Percentiles rank a stretch among this genome's conserved stretches.
Evolutionary conservation across 306 rosid genomes (phyloP).

Genomic region (Pachyrhizus erosus): DNA sequence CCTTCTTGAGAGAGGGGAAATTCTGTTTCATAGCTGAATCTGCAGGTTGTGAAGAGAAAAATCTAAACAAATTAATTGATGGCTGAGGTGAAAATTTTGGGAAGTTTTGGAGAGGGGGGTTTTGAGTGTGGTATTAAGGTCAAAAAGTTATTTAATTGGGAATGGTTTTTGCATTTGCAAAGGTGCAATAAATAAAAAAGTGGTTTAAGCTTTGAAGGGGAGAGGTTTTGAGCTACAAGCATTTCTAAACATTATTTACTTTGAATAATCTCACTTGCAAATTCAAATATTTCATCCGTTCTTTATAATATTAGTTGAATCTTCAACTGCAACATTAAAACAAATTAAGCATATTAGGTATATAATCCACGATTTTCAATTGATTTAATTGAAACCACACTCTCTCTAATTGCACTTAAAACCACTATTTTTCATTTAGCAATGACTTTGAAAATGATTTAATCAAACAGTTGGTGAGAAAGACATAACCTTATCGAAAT

Average conservation of each 20-base stretch:
- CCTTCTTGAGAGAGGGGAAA: constrained; percentile 74
- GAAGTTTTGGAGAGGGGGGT: constrained; percentile 14
- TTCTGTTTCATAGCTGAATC: constrained; percentile 39
- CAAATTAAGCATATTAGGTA: constrained; percentile 20
- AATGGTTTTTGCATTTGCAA: constrained; percentile 32
- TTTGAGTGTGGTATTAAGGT: constrained; percentile 31
- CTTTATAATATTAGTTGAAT: neutral
- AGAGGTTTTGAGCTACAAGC: constrained; percentile 50
- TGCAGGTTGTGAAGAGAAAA: constrained; percentile 46
- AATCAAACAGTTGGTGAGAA: too few relatives aligned
- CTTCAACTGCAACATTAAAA: constrained; percentile 28
- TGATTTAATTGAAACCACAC: too few relatives aligned
- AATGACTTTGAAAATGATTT: too few relatives aligned
- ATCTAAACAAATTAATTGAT: constrained; percentile 32
- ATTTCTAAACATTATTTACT: constrained; percentile 35
- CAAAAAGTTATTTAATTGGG: constrained; percentile 2
- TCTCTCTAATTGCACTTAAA: too few relatives aligned
- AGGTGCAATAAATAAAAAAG: constrained; percentile 33
- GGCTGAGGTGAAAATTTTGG: constrained; percentile 21
- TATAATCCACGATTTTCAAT: too few relatives aligned
- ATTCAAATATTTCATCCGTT: neutral
- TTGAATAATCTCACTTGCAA: neutral
- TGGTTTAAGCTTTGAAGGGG: constrained; percentile 48
- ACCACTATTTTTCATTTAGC: too few relatives aligned
- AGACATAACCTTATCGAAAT: too few relatives aligned